A percentile compares a stretch with the other conserved stretches of the same genome.
These are phyloP conservation scores for Talaromyces liani DNA, from an alignment of 495 filamentous ascomycete species.

Conservation along the genomic window DNA sequence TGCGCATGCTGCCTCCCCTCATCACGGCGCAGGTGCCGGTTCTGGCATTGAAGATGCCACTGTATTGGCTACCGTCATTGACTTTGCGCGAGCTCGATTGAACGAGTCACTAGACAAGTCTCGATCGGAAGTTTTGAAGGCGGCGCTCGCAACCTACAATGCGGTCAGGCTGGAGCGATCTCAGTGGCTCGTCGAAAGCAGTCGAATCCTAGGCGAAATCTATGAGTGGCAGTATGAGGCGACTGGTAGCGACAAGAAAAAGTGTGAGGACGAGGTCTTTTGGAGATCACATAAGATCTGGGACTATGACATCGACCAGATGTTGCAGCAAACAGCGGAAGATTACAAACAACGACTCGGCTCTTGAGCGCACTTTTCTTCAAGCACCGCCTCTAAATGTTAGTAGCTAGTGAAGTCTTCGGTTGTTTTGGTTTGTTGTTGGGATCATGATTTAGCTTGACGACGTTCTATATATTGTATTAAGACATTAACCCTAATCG, in stretches of 20 bases:
- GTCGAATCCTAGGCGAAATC: slow-evolving; percentile 23
- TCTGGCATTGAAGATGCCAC: slow-evolving; percentile 49
- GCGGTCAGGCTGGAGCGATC: slow-evolving; percentile 16
- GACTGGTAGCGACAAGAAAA: slow-evolving; percentile 13
- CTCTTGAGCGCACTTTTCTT: not conserved
- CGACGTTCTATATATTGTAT: no score
- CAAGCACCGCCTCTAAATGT: not conserved
- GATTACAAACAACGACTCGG: not conserved
- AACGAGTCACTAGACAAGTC: not conserved
- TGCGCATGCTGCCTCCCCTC: slow-evolving; percentile 34
- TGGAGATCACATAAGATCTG: slow-evolving; percentile 22
- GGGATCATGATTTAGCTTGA: no score
- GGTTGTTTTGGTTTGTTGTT: not conserved
- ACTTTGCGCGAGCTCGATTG: slow-evolving; percentile 5
- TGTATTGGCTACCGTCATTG: slow-evolving; percentile 29
- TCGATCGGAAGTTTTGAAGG: slow-evolving; percentile 8
- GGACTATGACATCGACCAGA: slow-evolving; percentile 26
- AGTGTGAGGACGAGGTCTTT: slow-evolving; percentile 18
- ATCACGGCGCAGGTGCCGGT: slow-evolving; percentile 48
- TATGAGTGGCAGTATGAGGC: slow-evolving; percentile 18
- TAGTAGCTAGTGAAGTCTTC: not conserved
- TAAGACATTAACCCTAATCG: no score
- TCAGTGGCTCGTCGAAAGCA: slow-evolving; percentile 29
- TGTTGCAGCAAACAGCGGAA: slow-evolving; percentile 11
- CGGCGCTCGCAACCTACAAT: slow-evolving; percentile 17